Conservation (phyloP, 202 grass and related monocot species). For the Setaria italica region DNA sequence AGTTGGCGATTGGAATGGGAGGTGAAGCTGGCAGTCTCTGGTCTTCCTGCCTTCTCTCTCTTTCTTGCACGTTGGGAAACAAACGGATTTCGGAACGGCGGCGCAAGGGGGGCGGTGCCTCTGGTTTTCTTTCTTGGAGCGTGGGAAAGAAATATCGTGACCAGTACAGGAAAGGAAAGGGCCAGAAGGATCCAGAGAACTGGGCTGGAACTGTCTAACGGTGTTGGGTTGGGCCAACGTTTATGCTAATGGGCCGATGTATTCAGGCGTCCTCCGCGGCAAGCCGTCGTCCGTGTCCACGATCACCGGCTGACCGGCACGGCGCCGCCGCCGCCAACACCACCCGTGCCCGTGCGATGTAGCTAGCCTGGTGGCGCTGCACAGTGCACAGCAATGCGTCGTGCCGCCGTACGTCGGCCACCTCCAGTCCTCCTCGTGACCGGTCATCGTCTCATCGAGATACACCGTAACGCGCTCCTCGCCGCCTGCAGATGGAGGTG, state of each 20-base stretch:
- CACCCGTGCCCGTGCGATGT: too few relatives aligned
- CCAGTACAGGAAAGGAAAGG: neutral
- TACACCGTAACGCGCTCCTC: neutral
- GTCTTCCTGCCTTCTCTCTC: neutral
- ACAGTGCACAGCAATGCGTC: too few relatives aligned
- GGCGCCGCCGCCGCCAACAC: too few relatives aligned
- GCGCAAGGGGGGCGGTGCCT: neutral
- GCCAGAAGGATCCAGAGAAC: neutral
- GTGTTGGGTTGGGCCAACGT: neutral
- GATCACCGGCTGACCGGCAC: too few relatives aligned
- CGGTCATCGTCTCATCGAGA: neutral
- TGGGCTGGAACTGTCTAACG: neutral
- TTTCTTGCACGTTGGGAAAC: conserved; percentile 19
- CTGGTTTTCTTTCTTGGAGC: conserved; percentile 25
- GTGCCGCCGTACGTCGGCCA: too few relatives aligned
- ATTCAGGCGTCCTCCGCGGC: neutral
- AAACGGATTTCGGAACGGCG: neutral
- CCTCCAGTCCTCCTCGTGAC: neutral
- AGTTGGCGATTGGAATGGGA: neutral
- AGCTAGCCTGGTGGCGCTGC: too few relatives aligned
- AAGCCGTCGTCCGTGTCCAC: too few relatives aligned
- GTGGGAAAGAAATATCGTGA: conserved; percentile 1
- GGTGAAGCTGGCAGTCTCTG: neutral
- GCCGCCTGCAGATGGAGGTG: neutral
- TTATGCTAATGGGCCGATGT: neutral